Evolutionary conservation across 768 basidiomycete genomes (phyloP), one percentile per base, ranked within the genome.

Genomic region (Boletus vinaceobasis): DNA sequence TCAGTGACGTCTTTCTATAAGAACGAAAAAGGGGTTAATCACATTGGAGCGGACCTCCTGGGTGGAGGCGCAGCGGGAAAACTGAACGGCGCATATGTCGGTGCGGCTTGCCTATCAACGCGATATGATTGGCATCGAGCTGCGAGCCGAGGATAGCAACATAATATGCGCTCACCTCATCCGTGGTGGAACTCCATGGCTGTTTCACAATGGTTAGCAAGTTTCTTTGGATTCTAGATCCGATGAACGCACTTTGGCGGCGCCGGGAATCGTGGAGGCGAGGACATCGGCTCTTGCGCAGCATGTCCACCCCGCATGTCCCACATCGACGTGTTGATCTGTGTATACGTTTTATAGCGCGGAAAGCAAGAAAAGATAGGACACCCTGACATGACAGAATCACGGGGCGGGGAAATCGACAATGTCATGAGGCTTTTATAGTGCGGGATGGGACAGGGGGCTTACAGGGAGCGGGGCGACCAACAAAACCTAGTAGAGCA

Each of bases 261-360:
- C 4, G 43, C 42, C 11, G 64, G 59, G 47, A 59, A 63, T 33
- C 39, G 53, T 14, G 59, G 52, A 45, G 35, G 43, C 5, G 69
- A 50, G 3, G 65, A 53, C 33, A 4, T 52, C 10, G 37, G 55
- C 37, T 64, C 59, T 50, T 60, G 59, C 11, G 47, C 39, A 33
- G 50, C 37, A 33, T 56, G 9, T 21, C 60, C 58, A 2, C 60
- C 69, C 5, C 61, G 59, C 47, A 57, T 4, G 31, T 71, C 71
- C 69, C 67, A 72, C 69, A 48, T 62, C 60, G 48, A 57, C 21
- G 66, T 23, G 29, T 71, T 69, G n/a, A 71, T 54, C 39, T 72
- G 65, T 7, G 65, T 72, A 26, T 72, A 72, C 42, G 69, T 56
- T 42, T 62, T 72, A 5, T 71, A 69, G 59, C 67, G 71, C 11